A percentile compares a stretch with the other conserved stretches of the same genome.
These are phyloP conservation scores for Trypanosoma caninum DNA, from an alignment of 208 protist species.

Conservation along the genomic window DNA sequence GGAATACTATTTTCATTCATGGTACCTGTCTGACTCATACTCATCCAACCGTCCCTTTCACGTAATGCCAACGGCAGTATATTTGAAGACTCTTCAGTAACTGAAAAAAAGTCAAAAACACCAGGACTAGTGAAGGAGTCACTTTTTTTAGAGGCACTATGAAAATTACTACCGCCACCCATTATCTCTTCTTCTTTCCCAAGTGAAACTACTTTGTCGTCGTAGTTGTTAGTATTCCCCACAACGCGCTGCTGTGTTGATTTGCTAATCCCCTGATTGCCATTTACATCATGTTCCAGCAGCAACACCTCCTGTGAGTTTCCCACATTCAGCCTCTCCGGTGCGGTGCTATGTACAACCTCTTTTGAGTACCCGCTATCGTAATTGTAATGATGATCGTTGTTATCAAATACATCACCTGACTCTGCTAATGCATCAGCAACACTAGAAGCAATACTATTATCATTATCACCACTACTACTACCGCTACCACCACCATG, in stretches of 20 bases:
- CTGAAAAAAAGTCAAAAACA: not conserved
- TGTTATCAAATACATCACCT: not conserved
- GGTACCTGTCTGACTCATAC: not conserved
- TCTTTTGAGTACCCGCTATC: no score
- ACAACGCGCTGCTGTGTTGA: not conserved
- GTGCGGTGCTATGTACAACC: not conserved
- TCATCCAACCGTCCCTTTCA: not conserved
- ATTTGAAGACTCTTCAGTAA: not conserved
- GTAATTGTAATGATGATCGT: no score
- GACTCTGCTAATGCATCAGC: not conserved
- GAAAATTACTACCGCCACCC: no score
- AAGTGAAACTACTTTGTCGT: not conserved
- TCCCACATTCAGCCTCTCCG: not conserved
- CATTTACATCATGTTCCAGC: not conserved
- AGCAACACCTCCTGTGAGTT: not conserved
- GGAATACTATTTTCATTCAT: not conserved
- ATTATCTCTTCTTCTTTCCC: not conserved
- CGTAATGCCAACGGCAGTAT: not conserved
- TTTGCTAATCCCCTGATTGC: not conserved
- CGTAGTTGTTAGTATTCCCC: not conserved
- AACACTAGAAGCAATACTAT: no score
- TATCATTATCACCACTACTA: no score
- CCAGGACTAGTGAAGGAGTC: not conserved
- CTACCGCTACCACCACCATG: no score
- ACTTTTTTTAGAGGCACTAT: no score